phyloP scores from a whole-genome alignment of 176 grass and related monocot species.

The Pharus latifolius region DNA sequence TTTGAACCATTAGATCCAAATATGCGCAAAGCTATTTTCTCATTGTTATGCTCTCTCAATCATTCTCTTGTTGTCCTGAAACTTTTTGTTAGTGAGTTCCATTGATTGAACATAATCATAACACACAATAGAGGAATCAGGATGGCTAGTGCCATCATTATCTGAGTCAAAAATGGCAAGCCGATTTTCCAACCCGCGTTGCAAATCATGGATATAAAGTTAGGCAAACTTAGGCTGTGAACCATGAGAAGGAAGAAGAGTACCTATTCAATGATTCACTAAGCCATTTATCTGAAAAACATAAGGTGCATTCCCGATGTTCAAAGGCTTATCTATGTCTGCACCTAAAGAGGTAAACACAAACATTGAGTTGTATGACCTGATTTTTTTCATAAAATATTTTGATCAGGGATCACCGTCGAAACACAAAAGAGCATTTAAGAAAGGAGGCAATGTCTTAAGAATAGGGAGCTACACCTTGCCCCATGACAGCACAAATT shows the following conservation, averaged over 20 bases:
- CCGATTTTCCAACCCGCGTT: not conserved
- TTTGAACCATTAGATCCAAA: no score
- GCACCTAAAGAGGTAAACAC: not conserved
- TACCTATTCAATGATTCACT: not conserved
- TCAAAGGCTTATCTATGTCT: not conserved
- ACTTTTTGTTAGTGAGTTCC: no score
- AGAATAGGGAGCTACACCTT: not conserved
- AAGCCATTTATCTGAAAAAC: not conserved
- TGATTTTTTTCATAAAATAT: not conserved
- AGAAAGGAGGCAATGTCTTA: not conserved
- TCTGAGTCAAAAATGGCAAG: no score
- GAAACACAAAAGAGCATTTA: no score
- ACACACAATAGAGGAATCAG: no score
- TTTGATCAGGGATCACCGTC: not conserved
- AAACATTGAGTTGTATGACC: slow-evolving; percentile 3
- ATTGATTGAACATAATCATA: no score
- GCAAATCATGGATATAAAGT: not conserved
- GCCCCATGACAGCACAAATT: not conserved
- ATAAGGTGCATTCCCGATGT: not conserved
- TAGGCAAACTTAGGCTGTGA: not conserved
- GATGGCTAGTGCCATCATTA: no score
- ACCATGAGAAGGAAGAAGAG: not conserved
- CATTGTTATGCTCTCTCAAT: no score
- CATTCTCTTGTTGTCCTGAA: no score
- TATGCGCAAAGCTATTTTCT: no score